phyloP scores from a whole-genome alignment of 805 yeast genomes.

The Kazachstania martiniae region DNA sequence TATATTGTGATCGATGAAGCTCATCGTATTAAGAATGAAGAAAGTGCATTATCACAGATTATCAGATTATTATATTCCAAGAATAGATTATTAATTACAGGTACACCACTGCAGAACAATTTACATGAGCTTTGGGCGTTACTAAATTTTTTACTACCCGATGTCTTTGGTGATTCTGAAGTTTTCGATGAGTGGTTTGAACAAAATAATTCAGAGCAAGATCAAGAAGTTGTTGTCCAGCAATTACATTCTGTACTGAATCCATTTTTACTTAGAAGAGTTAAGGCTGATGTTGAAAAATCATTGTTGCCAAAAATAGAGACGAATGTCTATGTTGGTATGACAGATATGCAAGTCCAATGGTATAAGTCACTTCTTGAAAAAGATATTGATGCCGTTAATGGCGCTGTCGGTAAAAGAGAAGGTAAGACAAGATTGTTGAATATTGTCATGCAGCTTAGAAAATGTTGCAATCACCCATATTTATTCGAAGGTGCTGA shows the following conservation, averaged over 20 bases:
- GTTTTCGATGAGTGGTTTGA: slow-evolving; percentile 87
- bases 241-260: slow-evolving; percentile 80
- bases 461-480: slow-evolving; percentile 96
- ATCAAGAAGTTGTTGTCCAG: slow-evolving; percentile 75
- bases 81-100: slow-evolving; percentile 80
- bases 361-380: slow-evolving; percentile 88
- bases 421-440: slow-evolving; percentile 86
- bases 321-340: slow-evolving; percentile 79
- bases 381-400: slow-evolving; percentile 91
- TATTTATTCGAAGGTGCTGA: slow-evolving; percentile 95
- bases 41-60: slow-evolving; percentile 82
- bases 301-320: slow-evolving; percentile 86
- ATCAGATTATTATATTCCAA: slow-evolving; percentile 80
- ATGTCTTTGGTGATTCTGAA: slow-evolving; percentile 85
- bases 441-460: slow-evolving; percentile 90
- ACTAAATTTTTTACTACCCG: slow-evolving; percentile 81
- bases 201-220: slow-evolving; percentile 35
- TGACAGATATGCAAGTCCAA: slow-evolving; percentile 88
- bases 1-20: slow-evolving; percentile 93
- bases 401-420: slow-evolving; percentile 88
- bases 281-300: slow-evolving; percentile 87
- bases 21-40: slow-evolving; percentile 92
- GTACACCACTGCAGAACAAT: slow-evolving; percentile 92
- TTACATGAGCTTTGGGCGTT: slow-evolving; percentile 95
- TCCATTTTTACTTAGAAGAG: slow-evolving; percentile 82